Base-by-base conservation (phyloP, 1,284 basidiomycete species). In the Ganoderma lingzhi region DNA sequence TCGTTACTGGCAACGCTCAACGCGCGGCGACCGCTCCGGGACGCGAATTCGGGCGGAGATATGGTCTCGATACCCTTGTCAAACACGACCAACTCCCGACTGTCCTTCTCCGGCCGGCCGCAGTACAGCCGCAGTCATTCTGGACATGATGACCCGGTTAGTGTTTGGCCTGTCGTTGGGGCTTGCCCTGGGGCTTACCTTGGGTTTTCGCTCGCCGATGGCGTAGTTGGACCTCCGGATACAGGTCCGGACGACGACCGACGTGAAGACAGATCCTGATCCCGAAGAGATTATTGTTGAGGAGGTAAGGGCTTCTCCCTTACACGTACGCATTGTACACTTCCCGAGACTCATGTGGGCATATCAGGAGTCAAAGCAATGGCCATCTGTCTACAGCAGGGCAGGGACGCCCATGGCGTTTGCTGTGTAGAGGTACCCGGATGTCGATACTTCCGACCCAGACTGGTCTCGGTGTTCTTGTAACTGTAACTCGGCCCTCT, bases 1-100 rank as follows among this genome's bases (percentile, higher is more conserved):
- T 70, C 71, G 28, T 41, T 73, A 35, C 69, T 73, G 15, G 71
- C 71, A 4, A 71, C 70, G 45, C 48, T 69, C 62, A 71, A 71
- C 51, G 70, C 67, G 8, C 62, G 67, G 30, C 58, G 63, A 23
- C 51, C 53, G 23, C 65, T 73, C 6, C 66, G 70, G 35, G 70
- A 73, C 32, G 44, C 62, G n/a, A 66, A 45, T 39, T 63, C 68
- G 9, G 66, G 67, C 1, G 66, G 61, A 2, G 59, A 30, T 23
- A 45, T 70, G 45, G 64, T 71, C 15, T 68, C 72, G n/a, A 70
- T 73, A 30, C 72, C 72, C 37, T 56, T 73, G 17, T 64, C 70
- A 12, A 58, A 64, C 6, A 68, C 68, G 10, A 59, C 64, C 3
- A 66, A 58, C 35, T 68, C 72, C 1, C 67, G 55, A n/a, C 28